Evolutionary conservation across 2,329 filamentous ascomycete genomes (phyloP).

Genomic region (Lasiodiplodia gonubiensis): DNA sequence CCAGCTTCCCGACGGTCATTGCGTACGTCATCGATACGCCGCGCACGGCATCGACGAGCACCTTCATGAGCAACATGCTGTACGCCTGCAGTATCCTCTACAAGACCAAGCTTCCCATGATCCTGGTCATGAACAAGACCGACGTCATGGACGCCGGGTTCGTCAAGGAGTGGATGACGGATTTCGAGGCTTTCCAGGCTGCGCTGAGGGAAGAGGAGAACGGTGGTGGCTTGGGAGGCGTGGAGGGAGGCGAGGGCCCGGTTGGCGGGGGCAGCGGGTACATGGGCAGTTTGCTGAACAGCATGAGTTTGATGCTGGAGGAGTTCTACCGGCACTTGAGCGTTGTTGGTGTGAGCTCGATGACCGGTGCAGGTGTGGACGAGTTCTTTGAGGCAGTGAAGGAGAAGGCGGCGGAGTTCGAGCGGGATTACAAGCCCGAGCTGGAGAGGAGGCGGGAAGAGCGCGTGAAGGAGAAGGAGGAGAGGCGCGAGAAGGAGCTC

Average conservation of each 20-base stretch:
- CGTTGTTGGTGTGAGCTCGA: slow-evolving; percentile 90
- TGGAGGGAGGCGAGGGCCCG: slow-evolving; percentile 60
- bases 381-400: slow-evolving; percentile 92
- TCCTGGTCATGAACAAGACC: slow-evolving; percentile 98
- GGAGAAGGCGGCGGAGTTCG: slow-evolving; percentile 86
- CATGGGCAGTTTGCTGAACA: slow-evolving; percentile 94
- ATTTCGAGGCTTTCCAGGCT: slow-evolving; percentile 93
- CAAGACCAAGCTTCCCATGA: slow-evolving; percentile 67
- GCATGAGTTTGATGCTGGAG: slow-evolving; percentile 96
- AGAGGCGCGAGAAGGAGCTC: slow-evolving; percentile 77
- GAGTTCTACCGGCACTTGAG: slow-evolving; percentile 96
- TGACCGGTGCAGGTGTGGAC: slow-evolving; percentile 88
- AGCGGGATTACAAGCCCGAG: slow-evolving; percentile 89
- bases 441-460: slow-evolving; percentile 78
- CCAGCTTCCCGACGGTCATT: slow-evolving; percentile 93
- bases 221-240: slow-evolving; percentile 74
- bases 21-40: slow-evolving; percentile 98
- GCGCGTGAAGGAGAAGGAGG: slow-evolving; percentile 75
- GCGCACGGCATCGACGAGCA: slow-evolving; percentile 87
- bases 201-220: slow-evolving; percentile 83
- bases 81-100: slow-evolving; percentile 98
- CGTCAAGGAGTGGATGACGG: slow-evolving; percentile 99
- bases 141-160: slow-evolving; percentile 91
- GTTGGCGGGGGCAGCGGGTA: slow-evolving; percentile 81
- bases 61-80: slow-evolving; percentile 99